Evolutionary conservation across 306 rosid species (phyloP).

Genomic region (Quillaja saponaria): DNA sequence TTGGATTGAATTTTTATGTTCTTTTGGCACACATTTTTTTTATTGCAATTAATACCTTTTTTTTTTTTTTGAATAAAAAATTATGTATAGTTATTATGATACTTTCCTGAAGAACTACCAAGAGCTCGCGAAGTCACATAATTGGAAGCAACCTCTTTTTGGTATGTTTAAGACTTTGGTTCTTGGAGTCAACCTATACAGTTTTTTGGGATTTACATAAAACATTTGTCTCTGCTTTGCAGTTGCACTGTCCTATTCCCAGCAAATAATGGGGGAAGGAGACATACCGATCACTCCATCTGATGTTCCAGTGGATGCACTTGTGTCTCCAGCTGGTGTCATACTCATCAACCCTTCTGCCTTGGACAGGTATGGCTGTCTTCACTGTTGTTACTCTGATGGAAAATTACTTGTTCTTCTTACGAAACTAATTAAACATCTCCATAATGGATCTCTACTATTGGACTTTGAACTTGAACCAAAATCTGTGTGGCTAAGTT

Average conservation of each 20-base stretch:
- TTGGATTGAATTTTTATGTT: too few species aligned
- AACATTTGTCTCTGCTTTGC: slow-evolving; percentile 38
- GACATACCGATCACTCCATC: slow-evolving; percentile 62
- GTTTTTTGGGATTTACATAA: slow-evolving; percentile 1
- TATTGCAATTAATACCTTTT: neutral
- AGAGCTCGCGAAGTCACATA: slow-evolving; percentile 63
- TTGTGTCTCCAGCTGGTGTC: slow-evolving; percentile 75
- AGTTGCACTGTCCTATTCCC: slow-evolving; percentile 84
- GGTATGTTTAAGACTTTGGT: slow-evolving; percentile 47
- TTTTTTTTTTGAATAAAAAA: too few species aligned
- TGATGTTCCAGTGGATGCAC: slow-evolving; percentile 76
- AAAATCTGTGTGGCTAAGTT: too few species aligned
- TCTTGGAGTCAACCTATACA: slow-evolving; percentile 23
- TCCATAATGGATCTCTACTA: slow-evolving; percentile 35
- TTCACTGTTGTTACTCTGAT: slow-evolving; percentile 6
- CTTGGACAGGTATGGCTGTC: slow-evolving; percentile 53
- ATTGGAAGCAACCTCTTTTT: slow-evolving; percentile 86
- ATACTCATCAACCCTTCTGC: slow-evolving; percentile 74
- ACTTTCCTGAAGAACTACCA: slow-evolving; percentile 76
- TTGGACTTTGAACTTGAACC: slow-evolving; percentile 32
- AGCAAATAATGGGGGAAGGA: slow-evolving; percentile 82
- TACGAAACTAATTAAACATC: slow-evolving; percentile 14
- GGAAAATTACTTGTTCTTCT: neutral
- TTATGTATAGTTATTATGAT: slow-evolving; percentile 67
- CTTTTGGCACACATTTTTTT: neutral